A percentile compares a stretch with the other conserved stretches of the same genome.
Conservation (phyloP, 306 rosid species). For the Hippophae gyantsensis region DNA sequence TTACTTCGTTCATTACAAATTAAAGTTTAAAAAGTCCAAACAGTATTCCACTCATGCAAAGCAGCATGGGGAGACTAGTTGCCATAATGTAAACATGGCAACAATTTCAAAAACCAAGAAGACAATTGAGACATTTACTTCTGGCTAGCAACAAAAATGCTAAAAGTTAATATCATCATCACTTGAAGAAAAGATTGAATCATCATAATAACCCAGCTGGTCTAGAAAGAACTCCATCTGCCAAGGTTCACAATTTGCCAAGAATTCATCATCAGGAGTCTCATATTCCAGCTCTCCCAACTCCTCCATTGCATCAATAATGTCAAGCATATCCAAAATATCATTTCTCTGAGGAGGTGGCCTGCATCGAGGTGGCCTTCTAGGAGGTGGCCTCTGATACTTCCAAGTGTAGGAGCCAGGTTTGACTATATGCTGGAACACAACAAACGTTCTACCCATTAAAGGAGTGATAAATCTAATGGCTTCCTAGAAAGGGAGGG, state of each 20-base stretch:
- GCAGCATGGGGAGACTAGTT: background rate
- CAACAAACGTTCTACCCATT: constrained; percentile 48
- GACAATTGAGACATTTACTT: constrained; percentile 2
- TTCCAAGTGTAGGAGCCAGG: constrained; percentile 45
- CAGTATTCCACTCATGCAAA: constrained; percentile 4
- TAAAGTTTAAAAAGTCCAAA: constrained; percentile 10
- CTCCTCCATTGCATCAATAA: constrained; percentile 24
- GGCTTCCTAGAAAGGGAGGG: constrained; percentile 16
- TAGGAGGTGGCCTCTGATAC: constrained; percentile 43
- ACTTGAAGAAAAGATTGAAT: constrained; percentile 20
- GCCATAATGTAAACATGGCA: constrained; percentile 16
- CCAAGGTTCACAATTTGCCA: constrained; percentile 17
- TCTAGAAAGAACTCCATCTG: constrained; percentile 23
- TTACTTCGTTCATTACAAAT: background rate
- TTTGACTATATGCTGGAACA: constrained; percentile 52
- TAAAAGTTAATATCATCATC: constrained; percentile 28
- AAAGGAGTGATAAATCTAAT: constrained; percentile 35
- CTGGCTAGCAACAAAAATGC: constrained; percentile 13
- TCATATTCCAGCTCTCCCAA: constrained; percentile 25
- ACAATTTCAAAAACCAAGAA: constrained; percentile 11
- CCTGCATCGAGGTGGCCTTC: constrained; percentile 27
- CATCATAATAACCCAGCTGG: constrained; percentile 25
- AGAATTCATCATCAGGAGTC: constrained; percentile 24
- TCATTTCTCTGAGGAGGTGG: constrained; percentile 28
- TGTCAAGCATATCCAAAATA: constrained; percentile 22